Evolutionary conservation across 78 protist genomes (phyloP).

Genomic region (Dictyostelium purpureum): DNA sequence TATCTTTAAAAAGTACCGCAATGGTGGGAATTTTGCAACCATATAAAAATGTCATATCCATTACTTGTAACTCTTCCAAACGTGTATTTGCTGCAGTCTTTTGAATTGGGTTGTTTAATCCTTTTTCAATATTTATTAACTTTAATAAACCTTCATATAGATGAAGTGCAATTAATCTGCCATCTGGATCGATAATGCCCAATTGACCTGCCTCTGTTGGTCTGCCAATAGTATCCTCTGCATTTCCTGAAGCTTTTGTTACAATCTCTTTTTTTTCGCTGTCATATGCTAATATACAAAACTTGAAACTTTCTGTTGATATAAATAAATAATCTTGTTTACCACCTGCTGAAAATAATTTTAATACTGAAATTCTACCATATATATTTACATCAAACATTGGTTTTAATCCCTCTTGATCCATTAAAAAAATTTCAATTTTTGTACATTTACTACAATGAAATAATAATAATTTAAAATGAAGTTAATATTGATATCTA

Average conservation of each 20-base stretch:
- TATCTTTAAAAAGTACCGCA: constrained; percentile 86
- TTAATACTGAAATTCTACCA: constrained; percentile 81
- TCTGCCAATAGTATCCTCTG: constrained; percentile 67
- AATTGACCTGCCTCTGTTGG: constrained; percentile 77
- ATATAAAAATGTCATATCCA: constrained; percentile 86
- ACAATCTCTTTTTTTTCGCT: constrained; percentile 50
- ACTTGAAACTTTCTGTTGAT: constrained; percentile 79
- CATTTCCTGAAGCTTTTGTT: constrained; percentile 84
- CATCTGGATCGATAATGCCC: constrained; percentile 85
- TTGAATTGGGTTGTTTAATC: background rate
- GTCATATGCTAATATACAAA: constrained; percentile 81
- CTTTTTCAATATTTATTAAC: constrained; percentile 72
- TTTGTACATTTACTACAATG: constrained; percentile 69
- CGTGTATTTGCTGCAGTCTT: constrained; percentile 81
- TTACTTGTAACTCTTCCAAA: constrained; percentile 83
- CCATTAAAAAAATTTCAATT: constrained; percentile 77
- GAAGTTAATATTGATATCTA: too few relatives aligned
- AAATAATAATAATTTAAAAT: background rate
- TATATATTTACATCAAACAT: constrained; percentile 82
- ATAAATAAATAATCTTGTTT: constrained; percentile 73
- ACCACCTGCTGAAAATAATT: constrained; percentile 52
- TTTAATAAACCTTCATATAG: constrained; percentile 81
- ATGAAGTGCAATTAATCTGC: constrained; percentile 80
- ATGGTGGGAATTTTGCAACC: constrained; percentile 80
- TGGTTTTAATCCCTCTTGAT: constrained; percentile 82